Base-by-base conservation (phyloP, 2,329 filamentous ascomycete species). In the Colletotrichum acutatum region DNA sequence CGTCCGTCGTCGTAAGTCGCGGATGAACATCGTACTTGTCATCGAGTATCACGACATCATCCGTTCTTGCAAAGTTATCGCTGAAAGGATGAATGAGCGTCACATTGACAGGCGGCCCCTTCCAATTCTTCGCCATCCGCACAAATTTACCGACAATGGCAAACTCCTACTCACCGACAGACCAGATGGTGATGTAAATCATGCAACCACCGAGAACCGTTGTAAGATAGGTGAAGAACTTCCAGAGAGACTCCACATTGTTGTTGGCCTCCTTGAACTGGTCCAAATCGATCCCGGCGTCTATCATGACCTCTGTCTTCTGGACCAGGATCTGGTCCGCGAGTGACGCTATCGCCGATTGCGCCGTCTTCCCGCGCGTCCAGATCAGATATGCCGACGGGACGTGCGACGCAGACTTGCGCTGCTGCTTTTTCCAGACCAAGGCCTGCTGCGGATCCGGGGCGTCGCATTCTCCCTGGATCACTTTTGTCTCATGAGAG, bases 11-110 rank as follows among this genome's bases (percentile, higher is more conserved):
- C 30, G 76, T 77, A 12, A 79, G 75, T 7, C 75, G 76, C 30
- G 78, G 78, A 24, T 79, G 78, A 2, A 79, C 77, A 60, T 79
- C 78, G 56, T 79, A 78, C 54, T 77, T 74, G n/a, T 77, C 77
- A 66, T 79, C 78, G 1, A 79, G 66, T 34, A 79, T 77, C n/a
- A 76, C 75, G 11, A 75, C 76, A 19, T 74, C 72, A 9, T 77
- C 76, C 1, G 74, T 71, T 5, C 68, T 67, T 11, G 71, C 72
- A 37, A 78, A 79, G 0, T 74, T 69, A 61, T 78, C 76, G 56
- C 77, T 63, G 60, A 77, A 78, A 2, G 78, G 78, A 26, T 79
- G 78, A 11, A 79, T 78, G 2, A 79, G 66, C 3, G 77, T 78
- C 14, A 79, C 77, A 46, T 68, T 76, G 14, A 79, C 70, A 2